Evolutionary conservation across 257 asterid genomes (phyloP).

Genomic region (Gentiana straminea): DNA sequence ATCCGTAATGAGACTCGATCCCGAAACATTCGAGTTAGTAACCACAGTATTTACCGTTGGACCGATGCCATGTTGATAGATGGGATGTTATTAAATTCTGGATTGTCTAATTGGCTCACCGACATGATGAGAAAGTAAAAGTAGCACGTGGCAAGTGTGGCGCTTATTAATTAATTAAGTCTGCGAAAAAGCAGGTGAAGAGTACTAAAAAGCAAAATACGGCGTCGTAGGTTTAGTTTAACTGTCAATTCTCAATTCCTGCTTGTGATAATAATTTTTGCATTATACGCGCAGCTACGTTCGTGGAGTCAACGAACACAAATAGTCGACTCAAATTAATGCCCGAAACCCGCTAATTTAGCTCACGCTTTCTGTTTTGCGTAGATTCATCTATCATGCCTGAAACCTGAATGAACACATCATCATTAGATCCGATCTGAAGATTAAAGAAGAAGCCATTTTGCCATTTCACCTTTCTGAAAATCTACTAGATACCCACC

Average conservation of each 20-base stretch:
- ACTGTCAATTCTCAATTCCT: background rate
- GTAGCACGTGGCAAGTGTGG: too few relatives aligned
- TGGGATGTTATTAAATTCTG: too few relatives aligned
- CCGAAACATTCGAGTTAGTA: too few relatives aligned
- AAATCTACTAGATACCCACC: conserved; percentile 32
- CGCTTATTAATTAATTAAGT: too few relatives aligned
- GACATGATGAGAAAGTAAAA: too few relatives aligned
- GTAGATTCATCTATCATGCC: background rate
- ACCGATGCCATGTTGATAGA: too few relatives aligned
- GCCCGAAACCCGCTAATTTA: too few relatives aligned
- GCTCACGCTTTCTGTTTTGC: background rate
- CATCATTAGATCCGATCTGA: conserved; percentile 28
- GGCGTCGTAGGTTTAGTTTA: background rate
- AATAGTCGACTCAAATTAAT: background rate
- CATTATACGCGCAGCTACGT: background rate
- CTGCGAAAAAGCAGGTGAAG: too few relatives aligned
- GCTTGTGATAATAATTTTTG: background rate
- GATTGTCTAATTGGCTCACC: too few relatives aligned
- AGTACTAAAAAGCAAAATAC: too few relatives aligned
- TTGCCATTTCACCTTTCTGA: conserved; percentile 30
- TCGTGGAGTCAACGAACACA: background rate
- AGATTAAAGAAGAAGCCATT: conserved; percentile 12
- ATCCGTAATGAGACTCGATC: too few relatives aligned
- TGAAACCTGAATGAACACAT: background rate
- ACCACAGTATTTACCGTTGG: too few relatives aligned